Evolutionary conservation across 2,329 filamentous ascomycete species (phyloP).

Genomic region (Ciborinia camelliae): DNA sequence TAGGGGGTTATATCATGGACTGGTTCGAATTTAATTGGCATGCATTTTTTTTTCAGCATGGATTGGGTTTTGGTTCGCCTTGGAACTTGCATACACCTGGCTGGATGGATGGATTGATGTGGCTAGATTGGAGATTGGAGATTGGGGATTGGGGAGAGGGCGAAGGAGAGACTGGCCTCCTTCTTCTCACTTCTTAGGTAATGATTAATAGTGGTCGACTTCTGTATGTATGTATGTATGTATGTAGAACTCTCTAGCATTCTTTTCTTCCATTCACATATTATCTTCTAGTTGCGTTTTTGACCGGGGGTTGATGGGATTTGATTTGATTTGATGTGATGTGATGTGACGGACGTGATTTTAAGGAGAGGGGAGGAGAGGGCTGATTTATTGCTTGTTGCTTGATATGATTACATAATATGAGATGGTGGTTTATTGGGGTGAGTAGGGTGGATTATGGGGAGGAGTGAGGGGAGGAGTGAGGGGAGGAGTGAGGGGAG

Average conservation of each 20-base stretch:
- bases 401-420: no score
- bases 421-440: no score
- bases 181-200: not conserved
- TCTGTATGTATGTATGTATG: not conserved
- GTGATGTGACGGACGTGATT: not conserved
- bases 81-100: slow-evolving; percentile 1
- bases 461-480: no score
- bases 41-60: not conserved
- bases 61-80: not conserved
- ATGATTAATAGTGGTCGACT: slow-evolving; percentile 14
- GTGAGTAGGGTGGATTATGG: no score
- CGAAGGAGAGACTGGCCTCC: not conserved
- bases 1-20: not conserved
- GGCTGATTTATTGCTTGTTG: no score
- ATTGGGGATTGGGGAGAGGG: not conserved
- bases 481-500: no score
- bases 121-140: slow-evolving; percentile 15
- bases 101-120: slow-evolving; percentile 1
- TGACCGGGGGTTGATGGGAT: not conserved
- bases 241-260: not conserved
- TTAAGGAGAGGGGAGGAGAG: no score
- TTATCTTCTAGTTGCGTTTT: not conserved
- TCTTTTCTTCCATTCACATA: not conserved
- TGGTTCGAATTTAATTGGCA: slow-evolving; percentile 10
- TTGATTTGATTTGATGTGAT: no score